Evolutionary conservation across 768 basidiomycete genomes (phyloP), one percentile per base, ranked within the genome.

Genomic region (Leccinum barrowsii): DNA sequence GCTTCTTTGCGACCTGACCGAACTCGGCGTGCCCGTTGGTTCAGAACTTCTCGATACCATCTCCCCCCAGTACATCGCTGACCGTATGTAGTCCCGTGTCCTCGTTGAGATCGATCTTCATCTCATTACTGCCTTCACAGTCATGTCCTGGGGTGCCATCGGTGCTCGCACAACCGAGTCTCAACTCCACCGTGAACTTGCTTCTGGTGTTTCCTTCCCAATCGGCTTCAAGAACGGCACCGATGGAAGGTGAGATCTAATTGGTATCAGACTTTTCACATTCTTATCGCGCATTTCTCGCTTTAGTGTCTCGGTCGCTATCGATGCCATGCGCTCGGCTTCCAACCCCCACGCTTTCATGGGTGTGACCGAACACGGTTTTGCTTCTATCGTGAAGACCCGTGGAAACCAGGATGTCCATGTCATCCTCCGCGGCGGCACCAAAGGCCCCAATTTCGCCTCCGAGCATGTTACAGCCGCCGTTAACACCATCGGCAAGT

Each of bases 211-310:
- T 24, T 97, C 95, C 53, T 98, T 97, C 87, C 95, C 97, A 21
- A 93, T 98, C 63, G 92, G 94, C 8, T 99, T 99, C 86, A 99
- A 99, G 76, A 99, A 99, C 72, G 96, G 97, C 55, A 99, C 97
- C 3, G 96, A 98, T 73, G 97, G 97, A 55, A 86, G 85, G 84
- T 83, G 63, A 55, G 73, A 55, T 48, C 34, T 37, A 30, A 10
- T 44, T 58, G 30, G 24, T 46, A 15, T 11, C 12, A 1, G 4
- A 50, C 8, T 7, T 56, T 57, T 28, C 28, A 10, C 53, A 24
- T 59, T 2, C 57, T 59, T 32, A 60, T 40, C 61, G 7, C 32
- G 19, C 37, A 10, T 15, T 37, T 56, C 53, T 56, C 22, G 40
- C 28, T 34, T 32, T 60, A 86, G 85, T 58, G 87, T 98, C 51